Conservation (phyloP, 1,284 basidiomycete genomes). For the Trichosporon ovoides region DNA sequence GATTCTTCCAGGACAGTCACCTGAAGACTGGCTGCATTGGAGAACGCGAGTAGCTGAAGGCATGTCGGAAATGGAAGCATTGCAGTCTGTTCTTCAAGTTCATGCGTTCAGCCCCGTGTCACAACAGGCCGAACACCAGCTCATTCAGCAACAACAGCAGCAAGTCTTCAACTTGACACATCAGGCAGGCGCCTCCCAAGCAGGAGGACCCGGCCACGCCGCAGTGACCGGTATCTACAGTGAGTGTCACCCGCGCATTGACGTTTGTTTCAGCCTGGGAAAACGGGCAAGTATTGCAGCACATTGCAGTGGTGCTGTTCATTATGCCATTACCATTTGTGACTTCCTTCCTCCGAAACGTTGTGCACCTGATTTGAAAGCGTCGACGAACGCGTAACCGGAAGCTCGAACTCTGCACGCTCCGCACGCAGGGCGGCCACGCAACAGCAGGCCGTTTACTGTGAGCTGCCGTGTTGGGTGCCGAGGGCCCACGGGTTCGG, state of each 20-base stretch:
- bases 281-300: constrained; percentile 3
- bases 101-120: background rate
- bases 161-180: background rate
- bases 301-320: constrained; percentile 1
- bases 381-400: constrained; percentile 4
- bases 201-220: background rate
- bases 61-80: constrained; percentile 22
- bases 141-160: background rate
- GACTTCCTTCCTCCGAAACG: background rate
- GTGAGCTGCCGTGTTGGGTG: background rate
- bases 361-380: constrained; percentile 1
- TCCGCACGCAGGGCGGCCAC: background rate
- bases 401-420: background rate
- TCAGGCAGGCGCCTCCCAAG: background rate
- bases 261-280: background rate
- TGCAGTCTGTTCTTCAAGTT: constrained; percentile 4
- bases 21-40: constrained; percentile 30
- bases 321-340: constrained; percentile 6
- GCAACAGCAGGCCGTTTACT: background rate
- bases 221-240: background rate
- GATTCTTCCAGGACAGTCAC: constrained; percentile 15
- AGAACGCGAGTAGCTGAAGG: constrained; percentile 26
- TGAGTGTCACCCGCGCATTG: background rate
- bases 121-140: background rate
- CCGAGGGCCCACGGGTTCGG: background rate